Evolutionary conservation across 345 rosid species (phyloP).

Genomic region (Euclidium syriacum): DNA sequence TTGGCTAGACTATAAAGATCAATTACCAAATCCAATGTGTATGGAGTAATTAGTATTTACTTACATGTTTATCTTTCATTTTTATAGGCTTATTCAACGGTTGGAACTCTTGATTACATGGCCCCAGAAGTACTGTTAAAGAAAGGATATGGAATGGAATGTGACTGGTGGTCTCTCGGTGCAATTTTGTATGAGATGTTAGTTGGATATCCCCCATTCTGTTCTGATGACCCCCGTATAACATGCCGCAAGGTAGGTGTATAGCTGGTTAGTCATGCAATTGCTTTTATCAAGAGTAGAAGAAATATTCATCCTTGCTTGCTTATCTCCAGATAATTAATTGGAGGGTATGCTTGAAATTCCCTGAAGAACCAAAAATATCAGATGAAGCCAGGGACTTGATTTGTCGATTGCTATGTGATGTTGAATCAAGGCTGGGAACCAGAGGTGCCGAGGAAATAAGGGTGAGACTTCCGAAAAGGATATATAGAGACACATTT

Average conservation of each 20-base stretch:
- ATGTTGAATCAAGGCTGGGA: slow-evolving; percentile 86
- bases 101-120: slow-evolving; percentile 99
- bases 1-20: not conserved
- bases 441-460: slow-evolving; percentile 87
- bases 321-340: slow-evolving; percentile 64
- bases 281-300: slow-evolving; percentile 5
- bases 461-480: slow-evolving; percentile 46
- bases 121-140: slow-evolving; percentile 94
- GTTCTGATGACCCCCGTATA: slow-evolving; percentile 92
- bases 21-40: not conserved
- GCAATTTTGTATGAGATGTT: slow-evolving; percentile 98
- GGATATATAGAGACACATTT: not conserved
- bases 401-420: slow-evolving; percentile 85
- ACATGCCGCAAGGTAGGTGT: slow-evolving; percentile 86
- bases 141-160: slow-evolving; percentile 97
- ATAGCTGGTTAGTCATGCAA: slow-evolving; percentile 18
- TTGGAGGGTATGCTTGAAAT: slow-evolving; percentile 91
- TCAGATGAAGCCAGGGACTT: slow-evolving; percentile 83
- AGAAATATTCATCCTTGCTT: slow-evolving; percentile 17
- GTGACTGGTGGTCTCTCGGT: slow-evolving; percentile 99
- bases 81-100: slow-evolving; percentile 90
- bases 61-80: slow-evolving; percentile 6
- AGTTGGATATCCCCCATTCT: slow-evolving; percentile 94
- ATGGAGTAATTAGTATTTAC: not conserved
- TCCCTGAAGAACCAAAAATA: slow-evolving; percentile 88